Base-by-base conservation (phyloP, 352 stramenopile genomes). In the Phytophthora crassamura region DNA sequence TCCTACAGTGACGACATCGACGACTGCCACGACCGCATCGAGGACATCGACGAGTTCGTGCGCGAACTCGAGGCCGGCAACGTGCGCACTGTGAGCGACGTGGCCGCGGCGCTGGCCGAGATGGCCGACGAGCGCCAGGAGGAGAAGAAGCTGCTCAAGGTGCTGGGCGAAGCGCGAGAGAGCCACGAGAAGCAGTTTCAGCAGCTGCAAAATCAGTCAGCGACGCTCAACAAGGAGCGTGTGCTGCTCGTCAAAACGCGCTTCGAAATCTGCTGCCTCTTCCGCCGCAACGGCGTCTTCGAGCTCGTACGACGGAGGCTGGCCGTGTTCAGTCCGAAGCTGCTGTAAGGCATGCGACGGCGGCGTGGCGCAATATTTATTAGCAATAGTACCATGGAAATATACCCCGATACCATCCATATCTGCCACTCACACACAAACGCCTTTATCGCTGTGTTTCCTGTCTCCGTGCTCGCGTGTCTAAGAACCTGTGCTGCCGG, bases 41-140 rank as follows among this genome's bases (percentile, higher is more conserved):
- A 71, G 38, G 73, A 81, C 52, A 81, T 81, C 11, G 67, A 81
- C 47, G 69, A 78, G 50, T 78, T 81, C 36, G 62, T 81, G 54
- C 61, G 62, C 32, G 73, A 81, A 46, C 53, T 81, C 14, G 34
- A 67, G 32, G 66, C 62, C 11, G 73, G 70, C 22, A 75, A 58
- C 42, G 67, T 81, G 9, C 52, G 46, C 34, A 76, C 69, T 3
- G 73, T 81, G 18, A 69, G 54, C 42, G 67, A 78, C 55, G 62
- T 77, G 22, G 53, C 57, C 1, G 58, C 66, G 4, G 69, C 73
- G 33, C 59, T 78, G 3, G 48, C 39, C 4, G 73, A 81, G 43
- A 78, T 81, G 69, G 43, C 51, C 1, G 73, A 81, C 51, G 73
- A 81, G 66, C 73, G 69, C 22, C 57, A 59, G 25, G 73, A 81